Base-by-base conservation (phyloP, 495 filamentous ascomycete genomes). In the Collariella sp. region DNA sequence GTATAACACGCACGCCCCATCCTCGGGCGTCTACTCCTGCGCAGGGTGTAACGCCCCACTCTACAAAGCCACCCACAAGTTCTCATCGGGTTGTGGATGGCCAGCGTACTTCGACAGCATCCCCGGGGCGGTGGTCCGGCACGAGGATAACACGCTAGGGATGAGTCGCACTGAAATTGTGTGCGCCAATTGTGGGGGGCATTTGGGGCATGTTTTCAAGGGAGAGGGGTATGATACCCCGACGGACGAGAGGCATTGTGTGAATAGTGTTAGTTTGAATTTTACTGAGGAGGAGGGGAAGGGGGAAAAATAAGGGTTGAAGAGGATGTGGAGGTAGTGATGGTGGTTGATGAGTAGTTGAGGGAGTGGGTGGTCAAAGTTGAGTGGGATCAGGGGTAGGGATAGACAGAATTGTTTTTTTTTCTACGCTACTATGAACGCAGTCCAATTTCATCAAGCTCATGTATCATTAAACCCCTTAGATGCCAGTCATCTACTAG, bases 161-260 rank as follows among this genome's bases (percentile, higher is more conserved):
- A 95, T 96, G 88, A 67, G 76, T 60, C 76, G 93, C 52, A 96
- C 82, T 42, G 93, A 98, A 77, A 97, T 98, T 64, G 83, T 89
- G 40, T 98, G 93, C 72, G 78, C 76, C 50, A 93, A 91, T 70
- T 98, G 93, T 62, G 93, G 93, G 5, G 93, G 93, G 3, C 93
- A 98, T 76, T 69, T 98, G 48, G 93, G 93, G 22, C 93, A 98
- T 76, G 90, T 97, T 34, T 98, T 98, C 65, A 94, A 95, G 76
- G 93, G 93, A 7, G 93, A 98, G 70, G 89, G 90, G 36, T 95
- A 83, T 69, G 66, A 76, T 10, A 96, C 88, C 16, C 90, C 93
- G 41, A 96, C 91, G 43, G 87, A 98, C 69, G 91, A 97, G 82
- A 75, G 93, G 47, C 93, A 98, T 73, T 98, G 93, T 68, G 93